Evolutionary conservation across 2,329 filamentous ascomycete species (phyloP), one percentile per base, ranked within the genome.

Genomic region (Ascochyta koolunga): DNA sequence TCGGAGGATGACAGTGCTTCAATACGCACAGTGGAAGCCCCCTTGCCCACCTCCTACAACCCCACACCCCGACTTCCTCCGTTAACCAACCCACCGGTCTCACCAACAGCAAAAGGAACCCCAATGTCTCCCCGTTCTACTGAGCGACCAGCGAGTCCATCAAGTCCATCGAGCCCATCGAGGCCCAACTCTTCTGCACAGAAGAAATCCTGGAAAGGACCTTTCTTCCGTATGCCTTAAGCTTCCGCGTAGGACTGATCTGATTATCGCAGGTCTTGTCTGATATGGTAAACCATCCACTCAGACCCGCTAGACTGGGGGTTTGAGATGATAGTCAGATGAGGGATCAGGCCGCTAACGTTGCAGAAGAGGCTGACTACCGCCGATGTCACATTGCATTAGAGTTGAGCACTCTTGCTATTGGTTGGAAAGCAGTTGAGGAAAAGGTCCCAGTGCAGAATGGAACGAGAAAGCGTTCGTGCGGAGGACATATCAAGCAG

Each of bases 191-290:
- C 44, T 5, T 50, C 31, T 2, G 24, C 38, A 8, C 46, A 58
- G 15, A 49, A 59, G 36, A 69, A 66, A 44, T 62, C 61, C 1
- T 73, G 71, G 70, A 69, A 58, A 39, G 72, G 70, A 38, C 68
- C 71, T 1, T 67, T 70, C 45, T 55, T 71, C 36, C 48, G 67
- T 24, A 52, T 72, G 45, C 70, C 71, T 15, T 74, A 59, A 69
- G 21, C 13, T n/a, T 38, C 31, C 32, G 5, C 13, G 18, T 16
- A 5, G 5, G 3, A n/a, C 15, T 13, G n/a, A 25, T 7, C 10
- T 21, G 5, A 16, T n/a, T 7, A n/a, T 27, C 50, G 31, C 29
- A 9, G 38, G 19, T 19, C 6, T 25, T 37, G 24, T 38, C 19
- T n/a, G 22, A 42, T 35, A 4, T 16, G n/a, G 18, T 15, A 13